Base-by-base conservation (phyloP, 805 yeast species). In the Wickerhamomyces bisporus region DNA sequence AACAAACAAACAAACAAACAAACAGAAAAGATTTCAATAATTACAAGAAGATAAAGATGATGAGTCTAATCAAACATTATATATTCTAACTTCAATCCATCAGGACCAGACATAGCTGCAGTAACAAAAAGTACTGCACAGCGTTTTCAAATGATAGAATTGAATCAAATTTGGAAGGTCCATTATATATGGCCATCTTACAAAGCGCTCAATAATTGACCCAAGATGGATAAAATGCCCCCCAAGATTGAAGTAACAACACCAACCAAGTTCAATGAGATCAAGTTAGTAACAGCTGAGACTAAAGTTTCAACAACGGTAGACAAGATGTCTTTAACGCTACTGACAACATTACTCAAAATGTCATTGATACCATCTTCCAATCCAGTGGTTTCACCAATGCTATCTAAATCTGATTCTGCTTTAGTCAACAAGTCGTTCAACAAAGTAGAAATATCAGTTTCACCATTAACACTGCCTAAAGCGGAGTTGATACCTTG, bases 201-300 rank as follows among this genome's bases (percentile, higher is more conserved):
- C 12, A 43, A 26, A 29, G 38, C 33, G 15, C 34, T 15, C 25
- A 44, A 24, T 16, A 44, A 24, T 10, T 41, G 28, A 12, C 29
- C 38, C 26, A 46, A 31, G 37, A 36, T 27, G 21, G 30, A 3
- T 4, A 36, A 15, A 12, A 41, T 26, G 31, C 50, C 48, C 31
- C 40, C 38, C 23, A 46, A 26, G 29, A 46, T 37, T 25, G 44
- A 26, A 14, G 44, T 37, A 25, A 46, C 44, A 29, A 42, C 39
- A 35, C 47, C 50, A 30, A 32, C 32, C 39, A 45, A 37, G 47
- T 45, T 45, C 27, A 41, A 34, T 6, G 35, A 17, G 20, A 42
- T 25, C 37, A 42, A 42, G 39, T 27, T 29, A 15, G 26, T 19
- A 12, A 37, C 6, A 26, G 37, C 37, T 11, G 26, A 17, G 16